Evolutionary conservation across 352 stramenopile genomes (phyloP), one percentile per base, ranked within the genome.

Genomic region (Globisporangium radiosum): DNA sequence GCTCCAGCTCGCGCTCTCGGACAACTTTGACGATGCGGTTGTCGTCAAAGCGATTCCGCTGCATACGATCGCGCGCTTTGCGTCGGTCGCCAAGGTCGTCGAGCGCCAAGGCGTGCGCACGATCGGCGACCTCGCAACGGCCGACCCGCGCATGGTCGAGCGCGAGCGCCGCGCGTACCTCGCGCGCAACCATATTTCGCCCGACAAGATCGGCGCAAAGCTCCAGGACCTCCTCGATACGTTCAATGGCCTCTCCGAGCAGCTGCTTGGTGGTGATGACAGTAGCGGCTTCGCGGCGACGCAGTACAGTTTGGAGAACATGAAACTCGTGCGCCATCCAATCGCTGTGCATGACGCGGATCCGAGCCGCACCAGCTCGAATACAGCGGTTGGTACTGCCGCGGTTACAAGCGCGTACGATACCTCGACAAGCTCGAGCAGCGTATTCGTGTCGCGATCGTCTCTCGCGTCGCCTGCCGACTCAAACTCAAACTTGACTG

Each of bases 1-100:
- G 58, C 70, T 93, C 40, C 82, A 86, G 40, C 72, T 90, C 43
- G 73, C 77, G 19, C 62, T 93, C 19, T 89, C 76, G 0, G 77
- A 91, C 63, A 88, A 89, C 55, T 88, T 89, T 48, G 76, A 91
- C 51, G 70, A 84, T 0, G 71, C 80, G 7, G 70, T 91, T 1
- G 78, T 90, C n/a, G 83, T 87, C 10, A 87, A 89, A 54, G 68
- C 76, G 2, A 90, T 93, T 47, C 81, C 81, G 14, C 60, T 93
- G 36, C 71, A 65, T 36, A 88, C 81, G n/a, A 81, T 93, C 51
- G 75, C 76, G 39, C 69, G 71, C 25, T 93, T 93, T 53, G 71
- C 72, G 7, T 71, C 78, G 0, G 71, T 91, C 13, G 79, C 77
- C 38, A 76, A 71, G 42, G 62, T 90, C 50, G 68, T 91, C 38